These are phyloP conservation scores for Podospora didyma DNA, from an alignment of 495 filamentous ascomycete species.

Conservation along the genomic window DNA sequence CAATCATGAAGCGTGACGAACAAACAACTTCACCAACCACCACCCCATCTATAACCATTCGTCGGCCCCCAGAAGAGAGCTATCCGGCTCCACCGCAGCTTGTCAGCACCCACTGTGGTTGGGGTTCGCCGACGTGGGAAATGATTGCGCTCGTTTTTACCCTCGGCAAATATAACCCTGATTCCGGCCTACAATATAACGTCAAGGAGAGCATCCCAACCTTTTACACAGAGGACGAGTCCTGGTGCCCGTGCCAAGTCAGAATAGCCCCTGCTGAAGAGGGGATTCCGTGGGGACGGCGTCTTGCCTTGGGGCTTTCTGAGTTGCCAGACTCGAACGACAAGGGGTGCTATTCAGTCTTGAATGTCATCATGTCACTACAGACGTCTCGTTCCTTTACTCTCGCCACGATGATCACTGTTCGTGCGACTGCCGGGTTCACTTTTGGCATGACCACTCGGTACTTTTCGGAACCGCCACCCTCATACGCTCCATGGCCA, in stretches of 20 bases:
- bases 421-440: too few relatives aligned
- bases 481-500: background rate
- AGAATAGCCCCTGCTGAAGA: background rate
- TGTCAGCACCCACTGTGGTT: background rate
- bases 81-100: background rate
- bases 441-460: too few relatives aligned
- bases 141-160: background rate
- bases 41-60: background rate
- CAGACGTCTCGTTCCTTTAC: background rate
- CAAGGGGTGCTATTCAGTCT: conserved; percentile 1
- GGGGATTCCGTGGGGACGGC: background rate
- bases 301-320: background rate
- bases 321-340: background rate
- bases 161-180: background rate
- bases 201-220: background rate
- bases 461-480: background rate
- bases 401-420: background rate
- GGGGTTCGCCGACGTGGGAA: background rate
- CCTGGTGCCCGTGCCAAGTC: conserved; percentile 2
- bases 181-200: background rate
- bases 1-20: background rate
- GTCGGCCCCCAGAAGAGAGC: background rate
- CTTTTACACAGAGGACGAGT: background rate
- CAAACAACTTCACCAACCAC: too few relatives aligned
- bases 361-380: background rate